Base-by-base conservation (phyloP, 2,329 filamentous ascomycete genomes). In the Claviceps sp. region DNA sequence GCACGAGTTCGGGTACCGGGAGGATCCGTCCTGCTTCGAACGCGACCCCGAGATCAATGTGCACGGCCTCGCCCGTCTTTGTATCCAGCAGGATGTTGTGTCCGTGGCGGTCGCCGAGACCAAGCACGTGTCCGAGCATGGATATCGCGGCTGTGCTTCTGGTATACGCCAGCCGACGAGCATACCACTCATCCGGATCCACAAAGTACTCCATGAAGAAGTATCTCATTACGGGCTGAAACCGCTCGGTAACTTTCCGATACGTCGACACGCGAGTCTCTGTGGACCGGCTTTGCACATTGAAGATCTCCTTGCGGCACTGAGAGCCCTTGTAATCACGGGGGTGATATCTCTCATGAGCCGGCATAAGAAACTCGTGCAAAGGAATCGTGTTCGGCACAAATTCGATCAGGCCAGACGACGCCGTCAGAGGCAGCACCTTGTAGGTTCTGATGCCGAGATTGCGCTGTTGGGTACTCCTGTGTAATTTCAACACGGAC, bases 1-100 rank as follows among this genome's bases (percentile, higher is more conserved):
- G 94, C 0, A 98, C 93, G 2, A 95, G 80, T 70, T 98, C 94
- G 0, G 93, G 94, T 1, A 98, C 86, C 0, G 91, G 91, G 0
- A 99, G 72, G n/a, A 99, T 84, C 18, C 93, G 85, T 1, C 94
- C 93, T 62, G 91, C 88, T 68, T 99, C 94, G 64, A 99, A 99
- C 0, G 91, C 91, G 3, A 99, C 88, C 46, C 94, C 93, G 0
- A 99, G 76, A 64, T 98, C 93, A 59, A 98, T 98, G 66, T 98
- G 93, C 2, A 98, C 88, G 0, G 90, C 89, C 67, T 98, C 93
- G 11, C 93, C 93, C 1, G 84, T 94, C 61, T 85, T 84, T 55
- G 85, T 81, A 65, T 98, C 93, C 0, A 98, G 78, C 14, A 98
- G 76, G 58, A 98, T 98, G 64, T 98, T 98, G 71, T 98, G 91